Conservation (phyloP, 2,329 filamentous ascomycete species). For the Sphaerostilbella broomeana region DNA sequence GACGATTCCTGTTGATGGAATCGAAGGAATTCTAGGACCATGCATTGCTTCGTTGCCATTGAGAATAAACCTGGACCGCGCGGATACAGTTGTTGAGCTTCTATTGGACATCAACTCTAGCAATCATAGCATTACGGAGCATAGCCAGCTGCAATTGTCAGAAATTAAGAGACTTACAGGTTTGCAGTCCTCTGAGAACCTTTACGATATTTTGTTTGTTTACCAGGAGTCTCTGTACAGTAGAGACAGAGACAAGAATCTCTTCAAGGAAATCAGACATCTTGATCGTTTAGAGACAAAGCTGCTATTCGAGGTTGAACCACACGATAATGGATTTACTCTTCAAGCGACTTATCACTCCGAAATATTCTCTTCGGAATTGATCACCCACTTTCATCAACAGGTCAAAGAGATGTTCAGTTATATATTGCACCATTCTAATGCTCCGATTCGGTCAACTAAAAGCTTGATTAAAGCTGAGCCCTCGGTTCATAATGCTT, state of each 20-base stretch:
- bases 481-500: conserved; percentile 45
- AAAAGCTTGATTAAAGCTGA: conserved; percentile 22
- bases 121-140: conserved; percentile 59
- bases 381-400: conserved; percentile 49
- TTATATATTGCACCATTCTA: conserved; percentile 24
- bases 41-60: conserved; percentile 72
- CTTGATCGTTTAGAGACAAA: conserved; percentile 70
- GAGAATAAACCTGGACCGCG: conserved; percentile 51
- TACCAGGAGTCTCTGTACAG: conserved; percentile 67
- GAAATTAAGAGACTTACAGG: conserved; percentile 61
- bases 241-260: conserved; percentile 25
- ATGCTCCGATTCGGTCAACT: conserved; percentile 12
- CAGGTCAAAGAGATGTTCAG: conserved; percentile 53
- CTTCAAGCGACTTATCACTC: conserved; percentile 44
- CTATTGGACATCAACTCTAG: conserved; percentile 55
- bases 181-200: conserved; percentile 43
- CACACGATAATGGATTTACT: conserved; percentile 36
- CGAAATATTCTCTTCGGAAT: conserved; percentile 42
- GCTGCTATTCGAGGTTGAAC: conserved; percentile 70
- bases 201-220: conserved; percentile 76
- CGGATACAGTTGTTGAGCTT: conserved; percentile 51
- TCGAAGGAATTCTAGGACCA: conserved; percentile 72
- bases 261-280: conserved; percentile 51
- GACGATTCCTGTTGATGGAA: conserved; percentile 59
- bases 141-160: conserved; percentile 57